Conservation (phyloP, 2,329 filamentous ascomycete species). For the Allantophomopsis cytisporea region DNA sequence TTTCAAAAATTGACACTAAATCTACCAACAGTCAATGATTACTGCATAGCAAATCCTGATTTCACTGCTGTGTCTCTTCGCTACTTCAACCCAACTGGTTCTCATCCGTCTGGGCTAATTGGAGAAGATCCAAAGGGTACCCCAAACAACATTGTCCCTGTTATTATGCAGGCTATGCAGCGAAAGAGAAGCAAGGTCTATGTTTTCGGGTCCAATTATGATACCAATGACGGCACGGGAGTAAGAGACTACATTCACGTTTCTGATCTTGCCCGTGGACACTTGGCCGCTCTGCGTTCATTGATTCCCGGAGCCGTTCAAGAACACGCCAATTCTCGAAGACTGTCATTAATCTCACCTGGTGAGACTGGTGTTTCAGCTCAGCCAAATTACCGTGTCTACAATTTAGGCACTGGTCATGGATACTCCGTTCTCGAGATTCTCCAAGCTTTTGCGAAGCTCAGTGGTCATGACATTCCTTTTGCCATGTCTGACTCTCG, state of each 20-base stretch:
- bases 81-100: conserved; percentile 58
- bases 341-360: not conserved
- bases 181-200: conserved; percentile 37
- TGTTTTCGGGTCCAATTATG: conserved; percentile 53
- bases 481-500: conserved; percentile 22
- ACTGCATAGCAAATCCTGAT: conserved; percentile 42
- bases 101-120: conserved; percentile 47
- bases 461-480: conserved; percentile 22
- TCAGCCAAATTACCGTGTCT: conserved; percentile 25
- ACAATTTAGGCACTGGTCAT: conserved; percentile 31
- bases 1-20: no score
- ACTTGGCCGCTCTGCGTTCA: conserved; percentile 40
- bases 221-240: conserved; percentile 50
- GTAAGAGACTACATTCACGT: conserved; percentile 58
- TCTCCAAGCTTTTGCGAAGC: conserved; percentile 23
- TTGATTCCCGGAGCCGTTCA: conserved; percentile 18
- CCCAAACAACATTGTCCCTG: conserved; percentile 51
- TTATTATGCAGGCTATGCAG: conserved; percentile 46
- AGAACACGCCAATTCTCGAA: not conserved
- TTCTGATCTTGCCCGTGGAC: conserved; percentile 47
- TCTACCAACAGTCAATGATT: conserved; percentile 30
- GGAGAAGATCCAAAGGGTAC: conserved; percentile 48
- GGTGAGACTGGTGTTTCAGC: conserved; percentile 1
- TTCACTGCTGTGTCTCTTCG: conserved; percentile 50
- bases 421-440: conserved; percentile 30